Percentiles rank a stretch among this genome's conserved stretches.
phyloP scores from a whole-genome alignment of 2,329 filamentous ascomycete species.

The Pyrenochaeta sp. region DNA sequence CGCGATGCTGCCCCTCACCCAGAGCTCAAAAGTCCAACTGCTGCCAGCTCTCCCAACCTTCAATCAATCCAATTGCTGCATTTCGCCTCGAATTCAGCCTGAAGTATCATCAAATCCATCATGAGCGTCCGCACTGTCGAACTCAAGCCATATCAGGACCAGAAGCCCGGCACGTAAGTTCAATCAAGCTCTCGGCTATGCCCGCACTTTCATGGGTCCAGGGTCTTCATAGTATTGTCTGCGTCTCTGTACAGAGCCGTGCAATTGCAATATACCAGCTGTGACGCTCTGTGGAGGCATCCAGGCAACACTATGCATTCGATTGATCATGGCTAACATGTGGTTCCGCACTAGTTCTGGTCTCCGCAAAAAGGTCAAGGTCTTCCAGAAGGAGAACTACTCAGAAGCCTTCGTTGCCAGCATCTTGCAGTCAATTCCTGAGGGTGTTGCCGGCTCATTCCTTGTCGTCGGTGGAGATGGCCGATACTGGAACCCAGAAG shows the following conservation, averaged over 20 bases:
- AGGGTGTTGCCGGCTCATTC: slow-evolving; percentile 86
- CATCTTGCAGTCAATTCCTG: slow-evolving; percentile 94
- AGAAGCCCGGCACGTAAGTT: slow-evolving; percentile 98
- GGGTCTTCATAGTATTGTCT: neutral
- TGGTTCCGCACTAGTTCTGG: slow-evolving; percentile 73
- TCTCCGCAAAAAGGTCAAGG: slow-evolving; percentile 97
- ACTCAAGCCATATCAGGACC: slow-evolving; percentile 87
- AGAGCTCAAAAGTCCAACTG: slow-evolving; percentile 39
- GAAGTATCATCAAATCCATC: slow-evolving; percentile 29
- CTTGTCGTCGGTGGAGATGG: slow-evolving; percentile 98
- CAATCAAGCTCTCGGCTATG: neutral
- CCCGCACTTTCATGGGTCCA: neutral
- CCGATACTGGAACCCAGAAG: slow-evolving; percentile 96
- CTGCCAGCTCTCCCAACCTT: slow-evolving; percentile 20
- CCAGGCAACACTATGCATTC: neutral
- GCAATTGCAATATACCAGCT: slow-evolving; percentile 4
- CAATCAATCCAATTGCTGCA: slow-evolving; percentile 27
- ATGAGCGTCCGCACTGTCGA: slow-evolving; percentile 81
- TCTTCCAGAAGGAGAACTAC: slow-evolving; percentile 96
- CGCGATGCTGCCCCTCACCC: slow-evolving; percentile 35
- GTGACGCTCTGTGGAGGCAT: neutral
- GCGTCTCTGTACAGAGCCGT: neutral
- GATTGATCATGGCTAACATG: slow-evolving; percentile 35
- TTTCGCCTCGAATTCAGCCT: slow-evolving; percentile 27
- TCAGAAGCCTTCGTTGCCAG: slow-evolving; percentile 94